Evolutionary conservation across 1,139 yeast species (phyloP).

Genomic region (Pichiaceae sp.): DNA sequence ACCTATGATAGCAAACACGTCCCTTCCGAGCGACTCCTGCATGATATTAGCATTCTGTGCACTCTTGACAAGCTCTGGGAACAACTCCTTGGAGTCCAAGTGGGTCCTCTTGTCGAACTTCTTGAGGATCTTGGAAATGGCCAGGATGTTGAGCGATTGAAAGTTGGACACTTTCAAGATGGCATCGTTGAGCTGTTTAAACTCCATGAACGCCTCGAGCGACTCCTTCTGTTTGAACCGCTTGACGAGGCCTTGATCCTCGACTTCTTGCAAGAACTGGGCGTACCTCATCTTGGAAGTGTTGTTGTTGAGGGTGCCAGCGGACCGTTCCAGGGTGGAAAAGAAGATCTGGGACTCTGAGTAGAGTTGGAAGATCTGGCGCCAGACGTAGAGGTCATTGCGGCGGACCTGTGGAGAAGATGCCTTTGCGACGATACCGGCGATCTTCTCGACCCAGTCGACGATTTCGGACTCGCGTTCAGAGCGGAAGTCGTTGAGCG

Average conservation of each 20-base stretch:
- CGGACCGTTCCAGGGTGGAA: constrained; percentile 41
- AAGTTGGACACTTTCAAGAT: constrained; percentile 52
- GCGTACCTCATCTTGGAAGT: constrained; percentile 27
- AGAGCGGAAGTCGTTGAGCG: constrained; percentile 36
- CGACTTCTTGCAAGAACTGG: constrained; percentile 36
- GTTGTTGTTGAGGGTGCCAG: constrained; percentile 34
- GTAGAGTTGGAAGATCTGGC: constrained; percentile 57
- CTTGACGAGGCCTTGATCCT: constrained; percentile 27
- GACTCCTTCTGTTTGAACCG: constrained; percentile 44
- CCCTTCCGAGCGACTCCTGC: constrained; percentile 44
- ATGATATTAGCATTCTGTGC: constrained; percentile 24
- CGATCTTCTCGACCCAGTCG: constrained; percentile 34
- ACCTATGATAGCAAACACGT: constrained; percentile 49
- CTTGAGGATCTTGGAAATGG: constrained; percentile 59
- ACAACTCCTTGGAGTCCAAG: constrained; percentile 37
- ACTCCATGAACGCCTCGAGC: constrained; percentile 37
- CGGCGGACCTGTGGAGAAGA: constrained; percentile 35
- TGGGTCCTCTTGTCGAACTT: constrained; percentile 70
- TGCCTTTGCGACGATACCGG: constrained; percentile 30
- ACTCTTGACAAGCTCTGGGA: constrained; percentile 34
- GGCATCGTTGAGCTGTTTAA: constrained; percentile 45
- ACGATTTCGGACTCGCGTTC: constrained; percentile 39
- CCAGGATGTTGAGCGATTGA: constrained; percentile 54
- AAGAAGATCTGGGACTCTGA: constrained; percentile 62
- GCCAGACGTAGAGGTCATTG: constrained; percentile 62